Percentiles rank a stretch among this genome's conserved stretches.
These are phyloP conservation scores for Proliferodiscus dingleyae DNA, from an alignment of 2,329 filamentous ascomycete genomes.

Conservation along the genomic window DNA sequence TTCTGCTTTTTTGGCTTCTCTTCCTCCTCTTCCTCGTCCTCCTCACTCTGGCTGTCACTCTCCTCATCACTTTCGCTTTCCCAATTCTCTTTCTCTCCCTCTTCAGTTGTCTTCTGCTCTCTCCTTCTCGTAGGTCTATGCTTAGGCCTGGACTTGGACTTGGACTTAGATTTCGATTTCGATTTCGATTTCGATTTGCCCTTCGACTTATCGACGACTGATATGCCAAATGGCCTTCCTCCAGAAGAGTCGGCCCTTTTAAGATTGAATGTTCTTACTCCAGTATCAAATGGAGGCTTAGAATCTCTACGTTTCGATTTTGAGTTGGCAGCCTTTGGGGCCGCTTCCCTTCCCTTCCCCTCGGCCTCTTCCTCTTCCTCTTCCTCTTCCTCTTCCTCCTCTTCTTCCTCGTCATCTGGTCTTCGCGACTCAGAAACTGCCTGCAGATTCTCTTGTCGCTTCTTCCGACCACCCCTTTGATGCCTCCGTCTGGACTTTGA, in stretches of 20 bases:
- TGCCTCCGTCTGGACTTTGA: slow-evolving; percentile 7
- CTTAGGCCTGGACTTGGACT: slow-evolving; percentile 15
- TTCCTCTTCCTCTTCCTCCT: slow-evolving; percentile 4
- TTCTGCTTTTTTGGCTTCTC: slow-evolving; percentile 44
- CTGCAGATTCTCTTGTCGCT: slow-evolving; percentile 4
- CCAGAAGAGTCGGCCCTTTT: slow-evolving; percentile 18
- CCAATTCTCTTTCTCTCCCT: slow-evolving; percentile 11
- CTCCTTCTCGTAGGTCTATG: slow-evolving; percentile 14
- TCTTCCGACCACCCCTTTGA: slow-evolving; percentile 15
- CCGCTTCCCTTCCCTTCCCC: background rate
- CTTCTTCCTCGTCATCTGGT: slow-evolving; percentile 7
- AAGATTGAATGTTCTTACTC: slow-evolving; percentile 25
- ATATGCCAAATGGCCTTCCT: slow-evolving; percentile 21
- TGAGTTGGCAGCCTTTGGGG: slow-evolving; percentile 3
- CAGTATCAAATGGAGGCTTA: slow-evolving; percentile 16
- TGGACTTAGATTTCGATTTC: slow-evolving; percentile 4
- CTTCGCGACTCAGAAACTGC: slow-evolving; percentile 5
- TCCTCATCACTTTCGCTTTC: slow-evolving; percentile 9
- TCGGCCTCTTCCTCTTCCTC: background rate
- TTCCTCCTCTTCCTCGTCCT: slow-evolving; percentile 20
- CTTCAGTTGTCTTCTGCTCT: slow-evolving; percentile 6
- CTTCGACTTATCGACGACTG: slow-evolving; percentile 8
- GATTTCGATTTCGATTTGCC: background rate
- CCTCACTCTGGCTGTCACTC: slow-evolving; percentile 9
- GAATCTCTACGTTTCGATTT: slow-evolving; percentile 4